These are phyloP conservation scores for Metarhizium rileyi DNA, from an alignment of 2,329 filamentous ascomycete species.

Conservation along the genomic window DNA sequence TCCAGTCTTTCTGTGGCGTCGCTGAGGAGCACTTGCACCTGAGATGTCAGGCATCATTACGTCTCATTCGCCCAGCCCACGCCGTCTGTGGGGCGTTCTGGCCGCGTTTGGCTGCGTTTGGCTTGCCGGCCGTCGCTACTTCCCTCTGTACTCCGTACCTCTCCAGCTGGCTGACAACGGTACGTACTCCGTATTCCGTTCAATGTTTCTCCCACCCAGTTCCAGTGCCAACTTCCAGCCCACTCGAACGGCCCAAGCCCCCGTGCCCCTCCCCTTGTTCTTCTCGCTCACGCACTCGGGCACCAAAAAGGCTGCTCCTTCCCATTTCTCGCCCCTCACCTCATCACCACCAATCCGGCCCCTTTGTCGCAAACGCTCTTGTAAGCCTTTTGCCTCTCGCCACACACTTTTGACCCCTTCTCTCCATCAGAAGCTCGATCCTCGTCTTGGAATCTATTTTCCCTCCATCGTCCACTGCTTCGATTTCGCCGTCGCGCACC, in stretches of 20 bases:
- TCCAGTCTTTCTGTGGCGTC: background rate
- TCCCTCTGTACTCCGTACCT: no score
- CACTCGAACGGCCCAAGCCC: no score
- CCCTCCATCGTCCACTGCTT: background rate
- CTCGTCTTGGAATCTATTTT: background rate
- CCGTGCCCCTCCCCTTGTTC: slow-evolving; percentile 13
- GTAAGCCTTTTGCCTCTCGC: slow-evolving; percentile 1
- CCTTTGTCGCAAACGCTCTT: slow-evolving; percentile 5
- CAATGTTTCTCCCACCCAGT: background rate
- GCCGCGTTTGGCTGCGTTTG: background rate
- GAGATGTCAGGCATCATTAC: background rate
- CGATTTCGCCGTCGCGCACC: slow-evolving; percentile 7
- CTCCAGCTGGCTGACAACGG: no score
- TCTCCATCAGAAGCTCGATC: background rate
- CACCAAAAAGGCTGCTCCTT: slow-evolving; percentile 3
- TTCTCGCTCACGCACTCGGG: slow-evolving; percentile 13
- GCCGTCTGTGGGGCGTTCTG: background rate
- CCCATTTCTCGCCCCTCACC: slow-evolving; percentile 3
- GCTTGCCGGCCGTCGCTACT: no score
- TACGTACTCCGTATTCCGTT: no score
- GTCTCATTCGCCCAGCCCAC: background rate
- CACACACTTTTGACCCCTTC: background rate
- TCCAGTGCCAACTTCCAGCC: background rate
- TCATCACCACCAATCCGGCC: slow-evolving; percentile 3
- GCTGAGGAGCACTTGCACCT: background rate